Base-by-base conservation (phyloP, 2,329 filamentous ascomycete genomes). In the Nannizzia gypsea region DNA sequence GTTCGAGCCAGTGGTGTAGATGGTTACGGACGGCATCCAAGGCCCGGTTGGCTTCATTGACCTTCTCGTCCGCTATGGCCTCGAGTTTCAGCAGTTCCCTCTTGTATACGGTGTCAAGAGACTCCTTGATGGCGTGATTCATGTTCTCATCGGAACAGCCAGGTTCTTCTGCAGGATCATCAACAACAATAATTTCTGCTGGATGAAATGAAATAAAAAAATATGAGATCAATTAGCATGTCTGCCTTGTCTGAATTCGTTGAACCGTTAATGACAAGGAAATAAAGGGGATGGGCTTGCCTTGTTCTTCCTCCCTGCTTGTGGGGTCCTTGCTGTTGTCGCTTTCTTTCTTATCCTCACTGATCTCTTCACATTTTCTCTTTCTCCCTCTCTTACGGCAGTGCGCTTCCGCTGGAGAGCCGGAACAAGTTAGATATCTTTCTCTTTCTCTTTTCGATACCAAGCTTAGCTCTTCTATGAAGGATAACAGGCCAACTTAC, bases 81-180 rank as follows among this genome's bases (percentile, higher is more conserved):
- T 86, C 80, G 64, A 79, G 80, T 11, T 72, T 77, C 1, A 81
- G 77, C 1, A 80, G 80, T 3, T 86, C 83, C 1, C 77, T 80
- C 8, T 76, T 85, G 20, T 82, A 81, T 1, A 81, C 82, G 13
- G 75, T 81, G 54, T 65, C 76, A 74, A 67, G 31, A 78, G 69
- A 66, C 56, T 69, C 50, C 31, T 63, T 58, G 55, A 66, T 63
- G 6, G 68, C 63, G n/a, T 64, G 66, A 42, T 64, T 40, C 24
- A 69, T 28, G 15, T 60, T 63, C 31, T 66, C 64, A 17, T 63
- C 38, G 31, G 60, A 56, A 54, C 44, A 52, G 56, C 61, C 58
- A 17, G 42, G 52, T 46, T 59, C 24, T 38, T 54, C 50, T 20
- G 26, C 50, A 36, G 28, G 24, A 17, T 54, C 50, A 26, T 54